Evolutionary conservation across 495 filamentous ascomycete genomes (phyloP), one percentile per base, ranked within the genome.

Genomic region (Penicillium canariense): DNA sequence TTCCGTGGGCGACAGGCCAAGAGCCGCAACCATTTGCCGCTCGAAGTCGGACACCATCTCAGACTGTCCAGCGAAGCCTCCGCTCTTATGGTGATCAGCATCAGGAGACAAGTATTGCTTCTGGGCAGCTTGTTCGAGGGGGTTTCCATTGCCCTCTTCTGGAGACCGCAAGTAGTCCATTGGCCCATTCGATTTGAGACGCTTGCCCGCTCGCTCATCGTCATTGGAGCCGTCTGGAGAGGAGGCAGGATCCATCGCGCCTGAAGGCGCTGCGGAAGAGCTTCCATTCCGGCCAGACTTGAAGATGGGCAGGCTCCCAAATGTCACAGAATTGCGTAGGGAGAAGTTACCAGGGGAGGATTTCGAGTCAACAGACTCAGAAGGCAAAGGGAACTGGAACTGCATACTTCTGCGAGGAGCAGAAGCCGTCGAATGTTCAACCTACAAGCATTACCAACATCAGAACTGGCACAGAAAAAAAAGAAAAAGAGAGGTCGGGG

Each of bases 371-470:
- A 43, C 52, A 2, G 63, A 36, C n/a, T 58, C 60, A 8, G 60
- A 52, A 8, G 47, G 40, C 12, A 58, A 55, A 12, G 57, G 48
- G 27, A 63, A 58, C 30, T 65, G 64, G 2, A 64, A 51, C 20
- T 58, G 50, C 38, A 51, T 18, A 36, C 48, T 55, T 35, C 50
- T 66, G 47, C 52, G 59, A 27, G 56, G 59, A 38, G 61, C 30
- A 48, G 58, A 57, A 62, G 34, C 55, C n/a, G 61, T 60, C 46
- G 72, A 56, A 43, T 51, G 65, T 57, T 70, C 65, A 63, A 58
- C 75, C 75, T 77, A 77, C 72, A 76, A 11, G 49, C 32, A 66
- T 68, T 67, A 75, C 59, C 68, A 66, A 63, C 55, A 68, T 65
- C 54, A 64, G 61, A 67, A 65, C 30, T 35, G 38, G 55, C 59